These are phyloP conservation scores for Fonsecaea erecta DNA, from an alignment of 2,329 filamentous ascomycete species.

Conservation along the genomic window DNA sequence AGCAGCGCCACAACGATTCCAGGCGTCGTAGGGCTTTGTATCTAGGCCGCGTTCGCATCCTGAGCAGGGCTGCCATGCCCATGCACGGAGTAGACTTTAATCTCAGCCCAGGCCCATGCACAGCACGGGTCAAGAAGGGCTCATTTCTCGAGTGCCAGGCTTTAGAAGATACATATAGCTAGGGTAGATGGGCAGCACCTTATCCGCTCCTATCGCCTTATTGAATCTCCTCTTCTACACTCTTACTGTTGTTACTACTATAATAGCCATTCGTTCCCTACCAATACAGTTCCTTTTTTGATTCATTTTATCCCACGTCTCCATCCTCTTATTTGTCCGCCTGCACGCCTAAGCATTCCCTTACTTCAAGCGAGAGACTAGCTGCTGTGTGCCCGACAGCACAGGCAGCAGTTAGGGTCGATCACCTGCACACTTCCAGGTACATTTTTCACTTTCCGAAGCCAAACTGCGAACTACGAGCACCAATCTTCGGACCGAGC, in stretches of 20 bases:
- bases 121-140: slow-evolving; percentile 11
- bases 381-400: not conserved
- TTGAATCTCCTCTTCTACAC: not conserved
- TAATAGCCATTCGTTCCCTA: not conserved
- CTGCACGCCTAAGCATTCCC: slow-evolving; percentile 1
- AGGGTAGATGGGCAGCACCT: not conserved
- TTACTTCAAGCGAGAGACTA: slow-evolving; percentile 13
- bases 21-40: slow-evolving; percentile 6
- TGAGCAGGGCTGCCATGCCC: slow-evolving; percentile 10
- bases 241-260: not conserved
- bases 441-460: not conserved
- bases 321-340: not conserved
- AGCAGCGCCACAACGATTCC: slow-evolving; percentile 12
- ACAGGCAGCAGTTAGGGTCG: slow-evolving; percentile 1
- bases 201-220: not conserved
- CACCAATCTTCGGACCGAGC: not conserved
- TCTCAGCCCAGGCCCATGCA: slow-evolving; percentile 19
- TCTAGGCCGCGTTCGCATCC: slow-evolving; percentile 5
- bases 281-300: not conserved
- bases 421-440: not conserved
- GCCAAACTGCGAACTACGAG: not conserved
- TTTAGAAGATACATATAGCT: slow-evolving; percentile 14
- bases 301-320: slow-evolving; percentile 1
- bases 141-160: slow-evolving; percentile 25
- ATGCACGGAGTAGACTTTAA: slow-evolving; percentile 22